Evolutionary conservation across 495 filamentous ascomycete species (phyloP), one percentile per base, ranked within the genome.

Genomic region (Cetradonia linearis): DNA sequence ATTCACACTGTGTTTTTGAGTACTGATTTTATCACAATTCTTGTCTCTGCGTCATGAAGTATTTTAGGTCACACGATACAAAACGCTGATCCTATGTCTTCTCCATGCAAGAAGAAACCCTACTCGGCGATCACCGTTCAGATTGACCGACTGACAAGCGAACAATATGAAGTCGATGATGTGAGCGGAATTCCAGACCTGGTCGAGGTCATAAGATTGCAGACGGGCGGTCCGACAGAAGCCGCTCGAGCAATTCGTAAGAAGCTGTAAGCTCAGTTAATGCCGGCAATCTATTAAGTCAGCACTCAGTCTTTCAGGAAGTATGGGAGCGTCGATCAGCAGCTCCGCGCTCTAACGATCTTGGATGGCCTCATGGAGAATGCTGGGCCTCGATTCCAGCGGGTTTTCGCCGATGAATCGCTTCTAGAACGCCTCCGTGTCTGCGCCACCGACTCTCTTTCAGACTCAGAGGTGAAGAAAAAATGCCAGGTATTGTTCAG

Each of bases 311-410:
- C 18, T 8, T 52, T 1, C 62, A 89, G 86, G 42, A 97, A 97
- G 73, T 99, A 99, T 71, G 94, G 94, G 57, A 95, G 82, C 64
- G 75, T 92, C 23, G 91, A 97, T 69, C 85, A 89, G 20, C 94
- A 97, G 70, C 78, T 99, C 7, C 83, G 94, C 46, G 87, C 94
- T 57, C 81, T 99, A 42, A 86, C 86, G 11, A 86, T 99, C 33
- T 83, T 99, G 5, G 93, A 99, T 70, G 91, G 87, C 48, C 77
- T 97, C 28, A 94, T 99, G 34, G 88, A 96, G 67, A 99, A 97
- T 74, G 90, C 89, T 20, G 92, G 91, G 3, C 80, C 86, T 14
- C 83, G 88, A 34, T 97, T 99, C 70, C 85, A 96, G 73, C 82
- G 88, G 18, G 77, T 75, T 31, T 96, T 97, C 69, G 87, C 85